Percentiles rank a stretch among this genome's conserved stretches.
Conservation (phyloP, 768 basidiomycete species). For the Mrakia frigida region DNA sequence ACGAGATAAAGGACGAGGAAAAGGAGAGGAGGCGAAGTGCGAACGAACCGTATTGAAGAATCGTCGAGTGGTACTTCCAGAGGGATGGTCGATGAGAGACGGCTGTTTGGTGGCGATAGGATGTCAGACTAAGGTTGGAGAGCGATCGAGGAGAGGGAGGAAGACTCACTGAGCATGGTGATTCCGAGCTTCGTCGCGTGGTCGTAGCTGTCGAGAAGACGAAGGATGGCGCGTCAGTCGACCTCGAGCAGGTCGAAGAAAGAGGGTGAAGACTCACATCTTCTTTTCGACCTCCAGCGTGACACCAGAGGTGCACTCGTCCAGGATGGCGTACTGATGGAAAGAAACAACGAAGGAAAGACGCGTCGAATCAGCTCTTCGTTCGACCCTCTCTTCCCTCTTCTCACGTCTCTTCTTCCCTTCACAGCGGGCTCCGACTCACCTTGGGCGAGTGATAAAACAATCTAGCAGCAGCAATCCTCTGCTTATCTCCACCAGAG, state of each 20-base stretch:
- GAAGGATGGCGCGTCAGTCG: not conserved
- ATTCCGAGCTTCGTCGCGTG: constrained; percentile 31
- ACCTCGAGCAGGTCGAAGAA: not conserved
- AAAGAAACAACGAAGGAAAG: not conserved
- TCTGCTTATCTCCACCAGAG: constrained; percentile 47
- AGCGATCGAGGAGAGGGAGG: not conserved
- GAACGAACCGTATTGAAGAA: constrained; percentile 38
- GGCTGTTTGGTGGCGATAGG: not conserved
- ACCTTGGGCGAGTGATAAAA: constrained; percentile 95
- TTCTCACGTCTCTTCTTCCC: no score
- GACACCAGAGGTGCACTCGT: constrained; percentile 93
- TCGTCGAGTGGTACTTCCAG: constrained; percentile 39
- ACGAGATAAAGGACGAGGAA: not conserved
- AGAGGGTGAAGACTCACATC: constrained; percentile 63
- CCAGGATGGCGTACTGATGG: constrained; percentile 82
- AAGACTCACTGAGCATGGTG: constrained; percentile 32
- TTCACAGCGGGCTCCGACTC: constrained; percentile 35
- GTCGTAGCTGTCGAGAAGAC: constrained; percentile 17
- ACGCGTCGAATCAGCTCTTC: not conserved
- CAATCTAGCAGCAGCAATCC: constrained; percentile 92
- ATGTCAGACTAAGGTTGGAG: not conserved
- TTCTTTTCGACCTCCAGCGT: constrained; percentile 84
- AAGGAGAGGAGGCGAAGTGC: no score
- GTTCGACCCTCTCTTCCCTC: not conserved
- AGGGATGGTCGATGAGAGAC: constrained; percentile 33